Evolutionary conservation across 805 yeast species (phyloP).

Genomic region (Sugiyamaella lignohabitans): DNA sequence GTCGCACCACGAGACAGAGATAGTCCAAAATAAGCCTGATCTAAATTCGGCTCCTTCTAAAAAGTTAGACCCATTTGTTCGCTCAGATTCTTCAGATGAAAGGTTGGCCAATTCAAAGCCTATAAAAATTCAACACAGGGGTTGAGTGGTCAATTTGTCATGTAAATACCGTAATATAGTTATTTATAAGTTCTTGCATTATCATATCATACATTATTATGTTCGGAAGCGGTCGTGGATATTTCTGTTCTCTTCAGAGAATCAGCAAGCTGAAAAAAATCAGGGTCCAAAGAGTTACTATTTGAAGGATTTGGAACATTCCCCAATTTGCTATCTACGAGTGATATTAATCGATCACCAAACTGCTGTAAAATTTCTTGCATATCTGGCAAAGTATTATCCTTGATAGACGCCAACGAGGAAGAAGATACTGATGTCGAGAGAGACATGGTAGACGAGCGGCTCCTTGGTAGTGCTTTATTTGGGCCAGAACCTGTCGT

Average conservation of each 20-base stretch:
- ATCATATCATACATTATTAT: no score
- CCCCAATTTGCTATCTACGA: slow-evolving; percentile 12
- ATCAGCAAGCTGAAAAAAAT: no score
- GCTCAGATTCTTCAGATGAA: slow-evolving; percentile 3
- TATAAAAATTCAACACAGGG: not conserved
- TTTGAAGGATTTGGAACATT: no score
- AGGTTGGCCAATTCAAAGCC: slow-evolving; percentile 3
- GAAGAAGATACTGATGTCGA: no score
- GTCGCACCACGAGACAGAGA: no score
- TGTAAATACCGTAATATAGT: not conserved
- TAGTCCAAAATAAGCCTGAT: not conserved
- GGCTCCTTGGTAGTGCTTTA: not conserved
- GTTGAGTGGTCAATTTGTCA: not conserved
- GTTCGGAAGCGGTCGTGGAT: no score
- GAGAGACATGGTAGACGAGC: slow-evolving; percentile 2
- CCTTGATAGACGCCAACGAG: no score
- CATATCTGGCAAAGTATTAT: slow-evolving; percentile 2
- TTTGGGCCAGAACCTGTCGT: no score
- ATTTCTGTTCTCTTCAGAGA: no score
- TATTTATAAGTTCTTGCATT: no score
- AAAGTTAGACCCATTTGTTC: slow-evolving; percentile 4
- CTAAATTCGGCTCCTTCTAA: not conserved
- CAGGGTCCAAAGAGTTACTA: no score
- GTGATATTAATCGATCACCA: slow-evolving; percentile 15
- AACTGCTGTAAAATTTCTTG: slow-evolving; percentile 24